Evolutionary conservation across 305 asterid genomes (phyloP), one percentile per base, ranked within the genome.

Genomic region (Fraxinus angustifolia): DNA sequence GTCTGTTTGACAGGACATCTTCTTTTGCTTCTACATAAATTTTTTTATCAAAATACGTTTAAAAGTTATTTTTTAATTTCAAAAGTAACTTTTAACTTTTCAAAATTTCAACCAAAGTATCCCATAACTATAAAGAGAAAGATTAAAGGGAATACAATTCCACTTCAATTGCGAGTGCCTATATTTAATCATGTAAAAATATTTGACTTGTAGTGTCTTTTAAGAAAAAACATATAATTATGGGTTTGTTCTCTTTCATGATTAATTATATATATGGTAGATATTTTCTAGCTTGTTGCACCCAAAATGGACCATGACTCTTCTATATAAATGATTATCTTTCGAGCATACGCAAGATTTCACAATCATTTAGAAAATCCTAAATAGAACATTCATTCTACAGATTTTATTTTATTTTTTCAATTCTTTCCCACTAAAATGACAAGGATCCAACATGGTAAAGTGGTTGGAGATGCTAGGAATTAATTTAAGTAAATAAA

Each of bases 91-190:
- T 45, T 8, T 45, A 12, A 45, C 5, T 45, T 45, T 12, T 45
- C 5, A 11, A 11, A 45, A 45, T 0, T 0, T 2, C 0, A 0
- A 1, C 0, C n/a, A 45, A 3, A 45, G 12, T 45, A 45, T 45
- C 10, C 79, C 74, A 81, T 30, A 23, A 23, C 26, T 23, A 65
- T 17, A 65, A 23, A 65, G 2, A 23, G 35, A 23, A 21, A 83
- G 80, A 86, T 82, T 50, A 5, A 42, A 10, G 65, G 56, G 80
- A 76, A 58, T 81, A 78, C 80, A 75, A 78, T 67, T 79, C 87
- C 85, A 83, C 85, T 35, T 78, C 80, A 40, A 65, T 74, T 35
- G 30, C 58, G 80, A 79, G 88, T 83, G 86, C 68, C 36, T 19
- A 77, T 67, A 76, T 50, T 35, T 56, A 11, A 50, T 74, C 78